Base-by-base conservation (phyloP, 2,329 filamentous ascomycete genomes). In the Lojkania enalia region DNA sequence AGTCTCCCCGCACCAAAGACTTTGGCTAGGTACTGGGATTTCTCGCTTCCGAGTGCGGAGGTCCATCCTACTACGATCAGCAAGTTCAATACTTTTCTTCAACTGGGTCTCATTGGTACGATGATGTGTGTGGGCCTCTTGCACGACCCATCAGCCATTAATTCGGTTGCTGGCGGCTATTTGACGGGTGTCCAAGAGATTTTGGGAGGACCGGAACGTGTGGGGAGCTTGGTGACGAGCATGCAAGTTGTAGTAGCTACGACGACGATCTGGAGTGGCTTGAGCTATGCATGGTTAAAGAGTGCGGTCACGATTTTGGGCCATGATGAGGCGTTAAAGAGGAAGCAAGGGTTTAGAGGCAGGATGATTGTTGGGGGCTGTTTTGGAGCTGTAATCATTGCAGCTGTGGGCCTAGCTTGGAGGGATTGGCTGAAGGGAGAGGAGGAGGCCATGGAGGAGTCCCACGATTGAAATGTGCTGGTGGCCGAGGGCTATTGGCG, bases 1-100 rank as follows among this genome's bases (percentile, higher is more conserved):
- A 95, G 89, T 2, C 79, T 99, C 4, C 94, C 94, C 0, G 85
- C 88, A 0, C 94, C 94, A 1, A 97, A 97, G 73, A 97, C 94
- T 0, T 88, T 96, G 71, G 74, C 81, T 14, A 79, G 94, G 14
- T 99, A 97, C 72, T 99, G 94, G 94, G 94, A 99, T 71, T 97
- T 99, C 66, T 92, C 88, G 2, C 79, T 99, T 12, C 94, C 89
- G 2, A 88, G 85, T 29, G 89, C 89, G 2, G 88, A 94, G 71
- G 89, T 95, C 4, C 86, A 83, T 48, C 89, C 89, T 1, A 94
- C 89, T 0, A 86, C 80, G 1, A 88, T 95, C 50, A 90, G 86
- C 71, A 95, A 95, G 60, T 71, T 90, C 71, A 99, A 99, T 71
- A 99, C 94, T 0, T 90, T 95, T 32, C 73, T 97, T 57, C 94